Evolutionary conservation across 106 monocot species (phyloP).

Genomic region (Platanthera zijinensis): DNA sequence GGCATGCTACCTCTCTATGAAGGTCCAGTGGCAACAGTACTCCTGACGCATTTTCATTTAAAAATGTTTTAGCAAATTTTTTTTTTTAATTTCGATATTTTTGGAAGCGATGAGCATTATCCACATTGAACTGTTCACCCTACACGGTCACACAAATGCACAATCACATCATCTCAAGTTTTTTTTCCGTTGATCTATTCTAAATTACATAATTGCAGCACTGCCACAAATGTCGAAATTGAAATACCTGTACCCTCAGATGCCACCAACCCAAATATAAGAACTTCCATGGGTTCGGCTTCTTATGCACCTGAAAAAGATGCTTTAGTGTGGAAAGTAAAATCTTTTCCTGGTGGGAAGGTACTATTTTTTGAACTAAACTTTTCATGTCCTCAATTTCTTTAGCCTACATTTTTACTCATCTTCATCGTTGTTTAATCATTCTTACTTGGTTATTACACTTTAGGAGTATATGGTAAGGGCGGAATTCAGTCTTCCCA

Average conservation of each 20-base stretch:
- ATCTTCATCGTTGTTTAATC: neutral
- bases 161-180: no score
- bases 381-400: neutral
- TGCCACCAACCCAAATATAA: conserved; percentile 77
- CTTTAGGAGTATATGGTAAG: conserved; percentile 88
- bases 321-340: conserved; percentile 96
- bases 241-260: conserved; percentile 82
- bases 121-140: no score
- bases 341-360: conserved; percentile 96
- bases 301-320: conserved; percentile 91
- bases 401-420: neutral
- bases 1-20: no score
- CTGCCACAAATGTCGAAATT: conserved; percentile 95
- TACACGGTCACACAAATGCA: no score
- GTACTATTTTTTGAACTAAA: conserved; percentile 17
- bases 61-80: no score
- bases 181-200: neutral
- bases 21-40: no score
- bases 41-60: no score
- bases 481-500: conserved; percentile 93
- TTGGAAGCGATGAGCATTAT: no score
- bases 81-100: no score
- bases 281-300: conserved; percentile 96
- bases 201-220: conserved; percentile 33
- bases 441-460: neutral